Base-by-base conservation (phyloP, 495 filamentous ascomycete genomes). In the Penicillium crystallinum region DNA sequence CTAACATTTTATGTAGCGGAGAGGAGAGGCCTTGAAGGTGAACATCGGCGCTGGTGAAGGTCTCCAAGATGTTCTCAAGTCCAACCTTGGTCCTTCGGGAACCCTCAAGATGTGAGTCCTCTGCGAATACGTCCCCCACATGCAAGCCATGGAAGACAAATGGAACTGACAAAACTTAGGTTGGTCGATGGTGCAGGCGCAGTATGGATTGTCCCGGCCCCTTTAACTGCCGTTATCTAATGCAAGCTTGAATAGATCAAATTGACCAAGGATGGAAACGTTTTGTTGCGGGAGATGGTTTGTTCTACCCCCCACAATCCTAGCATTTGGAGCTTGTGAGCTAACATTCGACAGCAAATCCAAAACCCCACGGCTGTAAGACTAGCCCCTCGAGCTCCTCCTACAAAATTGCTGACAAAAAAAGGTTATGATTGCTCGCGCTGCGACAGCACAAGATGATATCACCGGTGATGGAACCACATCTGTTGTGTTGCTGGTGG, bases 381-480 rank as follows among this genome's bases (percentile, higher is more conserved):
- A 64, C 46, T 48, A 34, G 23, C 23, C 23, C 23, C 48, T 60
- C 56, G n/a, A 34, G n/a, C 35, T 38, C 25, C 46, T 46, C 50
- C 49, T 29, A 54, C 51, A 44, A 45, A 34, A 3, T 49, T 55
- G 65, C 61, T 71, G 54, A 70, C 48, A 55, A 29, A 46, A 42
- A 34, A 75, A 83, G 76, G 82, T 98, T 55, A 97, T 99, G 91
- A 99, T 99, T 69, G 93, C 95, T 52, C 81, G 93, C 68, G 95
- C 93, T 57, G 93, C 95, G 44, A 99, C 93, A 8, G 93, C 93
- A 52, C 91, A 97, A 70, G 93, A 99, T 70, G 93, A 99, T 62
- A 99, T 99, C 52, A 93, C 89, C 54, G 93, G 93, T 61, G 93
- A 99, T 73, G 93, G 93, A 57, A 99, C 93, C 57, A 99, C 93